Evolutionary conservation across 257 asterid genomes (phyloP).

Genomic region (Jacaranda mimosifolia): DNA sequence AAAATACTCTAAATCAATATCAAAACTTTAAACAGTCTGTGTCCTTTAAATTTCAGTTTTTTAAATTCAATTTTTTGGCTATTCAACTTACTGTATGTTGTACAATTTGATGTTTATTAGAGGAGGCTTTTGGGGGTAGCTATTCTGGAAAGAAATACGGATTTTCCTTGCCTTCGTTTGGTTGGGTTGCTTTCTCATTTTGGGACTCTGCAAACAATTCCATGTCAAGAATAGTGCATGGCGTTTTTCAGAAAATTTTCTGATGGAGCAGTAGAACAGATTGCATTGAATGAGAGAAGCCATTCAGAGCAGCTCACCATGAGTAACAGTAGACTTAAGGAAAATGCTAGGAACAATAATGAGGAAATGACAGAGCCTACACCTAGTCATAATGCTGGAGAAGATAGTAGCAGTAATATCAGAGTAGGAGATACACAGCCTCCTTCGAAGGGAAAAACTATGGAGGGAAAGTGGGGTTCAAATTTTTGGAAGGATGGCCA

Average conservation of each 20-base stretch:
- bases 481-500: slow-evolving; percentile 84
- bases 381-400: slow-evolving; percentile 56
- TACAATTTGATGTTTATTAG: slow-evolving; percentile 22
- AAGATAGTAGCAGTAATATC: slow-evolving; percentile 44
- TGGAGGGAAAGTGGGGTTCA: slow-evolving; percentile 89
- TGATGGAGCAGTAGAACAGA: slow-evolving; percentile 56
- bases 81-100: slow-evolving; percentile 30
- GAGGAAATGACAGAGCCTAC: slow-evolving; percentile 62
- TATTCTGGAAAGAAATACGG: slow-evolving; percentile 24
- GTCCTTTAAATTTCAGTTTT: neutral
- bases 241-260: slow-evolving; percentile 67
- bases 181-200: slow-evolving; percentile 28
- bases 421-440: slow-evolving; percentile 49
- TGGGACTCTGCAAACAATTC: slow-evolving; percentile 39
- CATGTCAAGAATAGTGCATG: slow-evolving; percentile 65
- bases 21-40: neutral
- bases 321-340: slow-evolving; percentile 47
- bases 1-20: neutral
- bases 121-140: slow-evolving; percentile 63
- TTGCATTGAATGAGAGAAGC: slow-evolving; percentile 56
- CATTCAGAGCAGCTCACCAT: slow-evolving; percentile 52
- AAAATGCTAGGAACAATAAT: slow-evolving; percentile 36
- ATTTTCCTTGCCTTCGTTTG: slow-evolving; percentile 28
- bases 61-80: slow-evolving; percentile 4
- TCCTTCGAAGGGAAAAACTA: slow-evolving; percentile 48